Percentiles rank a stretch among this genome's conserved stretches.
These are phyloP conservation scores for Trichoderma oligosporum DNA, from an alignment of 2,329 filamentous ascomycete species.

Conservation along the genomic window DNA sequence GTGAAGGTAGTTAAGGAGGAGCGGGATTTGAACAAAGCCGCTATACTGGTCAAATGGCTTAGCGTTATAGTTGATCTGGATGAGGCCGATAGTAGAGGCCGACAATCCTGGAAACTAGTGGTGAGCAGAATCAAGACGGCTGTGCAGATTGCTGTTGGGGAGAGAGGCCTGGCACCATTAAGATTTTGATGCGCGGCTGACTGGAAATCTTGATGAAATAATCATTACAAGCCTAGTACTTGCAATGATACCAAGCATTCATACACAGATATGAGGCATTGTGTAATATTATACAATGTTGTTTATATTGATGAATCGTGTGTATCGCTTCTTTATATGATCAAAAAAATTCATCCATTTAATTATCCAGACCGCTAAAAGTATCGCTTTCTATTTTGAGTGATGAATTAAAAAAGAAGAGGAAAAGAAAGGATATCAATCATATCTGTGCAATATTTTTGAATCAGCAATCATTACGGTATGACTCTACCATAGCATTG, in stretches of 20 bases:
- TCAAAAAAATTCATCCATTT: too few relatives aligned
- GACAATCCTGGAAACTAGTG: constrained; percentile 45
- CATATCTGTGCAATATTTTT: not conserved
- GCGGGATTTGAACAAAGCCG: constrained; percentile 70
- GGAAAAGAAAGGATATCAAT: too few relatives aligned
- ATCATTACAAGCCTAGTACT: not conserved
- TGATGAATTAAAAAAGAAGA: too few relatives aligned
- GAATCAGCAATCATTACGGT: not conserved
- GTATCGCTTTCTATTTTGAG: too few relatives aligned
- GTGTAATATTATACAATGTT: too few relatives aligned
- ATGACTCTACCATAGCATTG: not conserved
- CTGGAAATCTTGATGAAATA: not conserved
- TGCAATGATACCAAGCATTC: too few relatives aligned
- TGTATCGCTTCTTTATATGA: too few relatives aligned
- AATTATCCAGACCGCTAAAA: too few relatives aligned
- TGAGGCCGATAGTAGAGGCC: constrained; percentile 35
- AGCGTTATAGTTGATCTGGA: constrained; percentile 52
- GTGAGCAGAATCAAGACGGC: constrained; percentile 43
- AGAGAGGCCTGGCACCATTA: constrained; percentile 55
- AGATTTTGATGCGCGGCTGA: constrained; percentile 29
- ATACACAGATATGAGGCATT: not conserved
- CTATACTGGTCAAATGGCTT: constrained; percentile 66
- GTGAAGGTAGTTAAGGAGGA: constrained; percentile 70
- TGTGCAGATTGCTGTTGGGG: constrained; percentile 53
- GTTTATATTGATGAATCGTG: too few relatives aligned